Base-by-base conservation (phyloP, 441 rosid genomes). In the Macaranga tanarius region DNA sequence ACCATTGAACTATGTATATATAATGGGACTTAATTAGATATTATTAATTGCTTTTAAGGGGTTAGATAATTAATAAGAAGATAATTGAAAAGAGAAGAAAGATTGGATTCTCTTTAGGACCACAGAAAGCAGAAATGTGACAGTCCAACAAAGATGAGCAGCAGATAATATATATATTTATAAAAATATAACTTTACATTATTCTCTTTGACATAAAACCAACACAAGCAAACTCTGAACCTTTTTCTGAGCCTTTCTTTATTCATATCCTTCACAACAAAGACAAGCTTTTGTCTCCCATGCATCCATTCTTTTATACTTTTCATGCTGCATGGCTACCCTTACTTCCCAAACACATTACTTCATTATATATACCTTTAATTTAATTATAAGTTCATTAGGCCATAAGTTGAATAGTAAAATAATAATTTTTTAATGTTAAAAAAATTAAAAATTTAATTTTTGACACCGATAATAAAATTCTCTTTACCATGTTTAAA, bases 31-130 rank as follows among this genome's bases (percentile, higher is more conserved):
- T 42, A 42, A 7, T 42, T 42, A 42, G 45, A 7, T 42, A 42
- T 42, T 7, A 42, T 42, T 42, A 42, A 42, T 42, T 42, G 45
- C 8, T 42, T 42, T 42, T 1, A 7, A 7, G 10, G 7, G 45
- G 45, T 42, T 7, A 42, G 45, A 42, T 42, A 42, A 42, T 42
- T 10, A 42, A 10, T 42, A 7, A 31, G 38, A 31, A 31, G 45
- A 42, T 42, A 42, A 42, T 16, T 48, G 52, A 48, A 1, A 48
- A 0, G 10, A 72, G 50, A 63, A 54, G 55, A 57, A 79, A 73
- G 77, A 68, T 45, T 73, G 70, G 81, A 77, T 67, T 76, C 51
- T 70, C 48, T 19, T 50, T 44, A 62, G 81, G 79, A 75, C 82
- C 80, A 76, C 44, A 11, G 4, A 7, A 11, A 68, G n/a, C 6